phyloP scores from a whole-genome alignment of 169 alveolate species.

The Pseudocohnilembus persalinus region DNA sequence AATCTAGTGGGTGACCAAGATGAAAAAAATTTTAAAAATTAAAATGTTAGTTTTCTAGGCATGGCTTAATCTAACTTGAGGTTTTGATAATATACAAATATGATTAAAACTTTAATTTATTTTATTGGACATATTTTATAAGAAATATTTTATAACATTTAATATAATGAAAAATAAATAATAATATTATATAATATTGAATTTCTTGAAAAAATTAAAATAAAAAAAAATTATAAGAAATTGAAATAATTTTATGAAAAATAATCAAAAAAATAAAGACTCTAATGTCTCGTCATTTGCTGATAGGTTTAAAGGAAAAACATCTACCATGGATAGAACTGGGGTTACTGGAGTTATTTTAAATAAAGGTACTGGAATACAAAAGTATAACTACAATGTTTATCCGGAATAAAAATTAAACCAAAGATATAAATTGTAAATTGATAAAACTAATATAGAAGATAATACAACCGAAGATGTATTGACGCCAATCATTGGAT shows the following conservation, averaged over 20 bases:
- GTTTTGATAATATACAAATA: background rate
- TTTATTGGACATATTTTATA: too few species aligned
- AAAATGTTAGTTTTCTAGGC: background rate
- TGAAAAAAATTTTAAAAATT: background rate
- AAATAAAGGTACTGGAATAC: background rate
- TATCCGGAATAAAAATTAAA: too few species aligned
- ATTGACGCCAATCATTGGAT: background rate
- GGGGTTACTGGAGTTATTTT: background rate
- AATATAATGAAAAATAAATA: background rate
- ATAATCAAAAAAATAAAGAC: background rate
- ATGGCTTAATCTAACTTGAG: background rate
- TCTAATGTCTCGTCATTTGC: background rate
- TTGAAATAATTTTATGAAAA: background rate
- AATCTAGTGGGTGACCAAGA: background rate
- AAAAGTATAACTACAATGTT: too few species aligned
- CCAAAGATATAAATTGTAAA: background rate
- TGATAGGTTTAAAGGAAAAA: background rate
- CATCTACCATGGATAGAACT: background rate
- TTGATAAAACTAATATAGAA: background rate
- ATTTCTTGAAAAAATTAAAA: background rate
- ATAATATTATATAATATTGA: background rate
- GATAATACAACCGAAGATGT: background rate
- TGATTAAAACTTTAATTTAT: background rate
- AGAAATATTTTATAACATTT: too few species aligned
- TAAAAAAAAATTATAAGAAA: too few species aligned